phyloP scores from a whole-genome alignment of 2,329 filamentous ascomycete species.

The Mycosphaerelloides madeirae region DNA sequence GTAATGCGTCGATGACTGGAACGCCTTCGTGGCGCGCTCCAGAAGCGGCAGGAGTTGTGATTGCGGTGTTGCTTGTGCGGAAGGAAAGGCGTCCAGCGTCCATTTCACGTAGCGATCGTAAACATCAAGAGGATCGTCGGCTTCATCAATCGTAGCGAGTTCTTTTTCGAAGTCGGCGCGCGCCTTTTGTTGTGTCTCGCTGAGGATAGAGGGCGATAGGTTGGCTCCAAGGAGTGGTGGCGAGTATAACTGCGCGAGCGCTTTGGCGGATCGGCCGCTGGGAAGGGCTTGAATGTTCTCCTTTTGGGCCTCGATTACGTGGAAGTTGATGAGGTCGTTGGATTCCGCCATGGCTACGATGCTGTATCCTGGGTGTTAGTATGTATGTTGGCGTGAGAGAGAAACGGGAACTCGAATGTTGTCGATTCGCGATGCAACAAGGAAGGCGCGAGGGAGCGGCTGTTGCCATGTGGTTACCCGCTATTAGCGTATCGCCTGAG shows the following conservation, averaged over 20 bases:
- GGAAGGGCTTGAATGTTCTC: constrained; percentile 96
- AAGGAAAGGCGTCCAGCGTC: constrained; percentile 92
- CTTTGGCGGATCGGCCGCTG: constrained; percentile 80
- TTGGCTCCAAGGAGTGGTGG: constrained; percentile 36
- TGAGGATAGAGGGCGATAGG: constrained; percentile 59
- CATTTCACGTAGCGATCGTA: constrained; percentile 97
- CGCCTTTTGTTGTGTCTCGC: constrained; percentile 72
- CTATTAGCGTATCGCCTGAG: no score
- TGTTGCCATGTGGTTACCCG: no score
- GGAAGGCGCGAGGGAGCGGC: no score
- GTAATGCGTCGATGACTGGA: constrained; percentile 80
- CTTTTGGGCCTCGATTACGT: constrained; percentile 92
- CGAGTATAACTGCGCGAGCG: constrained; percentile 77
- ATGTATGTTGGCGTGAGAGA: neutral
- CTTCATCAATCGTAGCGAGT: constrained; percentile 70
- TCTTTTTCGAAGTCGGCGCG: constrained; percentile 84
- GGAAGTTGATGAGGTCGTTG: constrained; percentile 60
- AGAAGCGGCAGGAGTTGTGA: constrained; percentile 86
- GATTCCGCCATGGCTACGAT: constrained; percentile 31
- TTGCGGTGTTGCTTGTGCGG: constrained; percentile 82
- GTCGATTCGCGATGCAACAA: no score
- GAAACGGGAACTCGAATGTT: no score
- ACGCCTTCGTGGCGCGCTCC: constrained; percentile 86
- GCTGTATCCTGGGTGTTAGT: constrained; percentile 5
- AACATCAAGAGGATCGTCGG: constrained; percentile 90